Base-by-base conservation (phyloP, 495 filamentous ascomycete genomes). In the Trichoderma parareesei region DNA sequence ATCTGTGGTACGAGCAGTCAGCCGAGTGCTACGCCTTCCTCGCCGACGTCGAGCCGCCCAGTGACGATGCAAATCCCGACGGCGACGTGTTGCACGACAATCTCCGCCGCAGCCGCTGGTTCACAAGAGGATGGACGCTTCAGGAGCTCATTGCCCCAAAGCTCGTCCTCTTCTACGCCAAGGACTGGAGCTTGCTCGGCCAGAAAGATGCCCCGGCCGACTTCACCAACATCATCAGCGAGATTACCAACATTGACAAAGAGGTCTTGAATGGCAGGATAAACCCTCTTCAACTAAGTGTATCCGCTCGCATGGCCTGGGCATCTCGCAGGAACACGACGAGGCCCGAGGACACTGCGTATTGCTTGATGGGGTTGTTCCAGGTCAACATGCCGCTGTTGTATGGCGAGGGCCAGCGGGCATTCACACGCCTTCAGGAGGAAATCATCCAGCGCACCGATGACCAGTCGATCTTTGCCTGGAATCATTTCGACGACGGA, bases 361-460 rank as follows among this genome's bases (percentile, higher is more conserved):
- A 81, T 64, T 75, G 71, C 46, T 64, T 81, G 2, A 62, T 81
- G 41, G 79, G 78, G 0, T 64, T 81, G 11, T 81, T 81, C 55
- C 69, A 67, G n/a, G 68, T 81, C 57, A 76, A 68, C 63, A 80
- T 81, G 76, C 77, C 78, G 0, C 38, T 81, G 33, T 65, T 80
- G 0, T 82, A 81, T 49, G 77, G 79, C 3, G 78, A 82, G 60
- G 74, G 78, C 2, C 35, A 59, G 3, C 67, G 69, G 16, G 68
- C 69, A 1, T 73, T 73, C 44, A 49, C 42, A 5, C n/a, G 68
- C 16, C 68, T 73, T 14, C 70, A 73, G 65, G 67, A 72, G 48
- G 70, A 73, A 57, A 73, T 73, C 64, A 63, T 69, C 60, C 69
- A 65, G 16, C 60, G 66, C 11, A 66, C 64, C 0, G 67, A 66